These are phyloP conservation scores for Xylariaceae sp. DNA, from an alignment of 2,329 filamentous ascomycete species.

Conservation along the genomic window DNA sequence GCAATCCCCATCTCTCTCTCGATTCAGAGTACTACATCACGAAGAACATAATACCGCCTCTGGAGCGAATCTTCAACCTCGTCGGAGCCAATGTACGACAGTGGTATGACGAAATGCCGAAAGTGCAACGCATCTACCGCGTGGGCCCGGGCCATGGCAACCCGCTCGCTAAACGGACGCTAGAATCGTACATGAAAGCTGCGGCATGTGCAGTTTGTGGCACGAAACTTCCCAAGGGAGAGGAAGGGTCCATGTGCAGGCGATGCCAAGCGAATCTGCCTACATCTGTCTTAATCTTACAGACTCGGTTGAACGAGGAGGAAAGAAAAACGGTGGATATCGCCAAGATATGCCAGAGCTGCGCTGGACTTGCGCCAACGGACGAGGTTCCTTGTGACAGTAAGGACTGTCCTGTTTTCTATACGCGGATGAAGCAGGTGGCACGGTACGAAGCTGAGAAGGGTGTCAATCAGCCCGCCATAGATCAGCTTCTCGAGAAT, in stretches of 20 bases:
- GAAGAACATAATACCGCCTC: constrained; percentile 89
- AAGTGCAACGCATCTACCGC: constrained; percentile 68
- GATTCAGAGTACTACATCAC: constrained; percentile 96
- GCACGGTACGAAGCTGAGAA: constrained; percentile 42
- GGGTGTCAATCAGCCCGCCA: constrained; percentile 33
- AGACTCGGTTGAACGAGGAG: constrained; percentile 54
- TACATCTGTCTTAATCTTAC: constrained; percentile 59
- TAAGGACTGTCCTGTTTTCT: constrained; percentile 89
- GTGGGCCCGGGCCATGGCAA: constrained; percentile 41
- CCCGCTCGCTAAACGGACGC: constrained; percentile 55
- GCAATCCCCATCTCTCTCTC: constrained; percentile 70
- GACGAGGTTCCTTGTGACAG: constrained; percentile 86
- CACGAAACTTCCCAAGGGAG: constrained; percentile 40
- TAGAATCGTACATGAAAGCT: constrained; percentile 90
- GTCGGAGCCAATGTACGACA: constrained; percentile 83
- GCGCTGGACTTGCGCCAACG: constrained; percentile 64
- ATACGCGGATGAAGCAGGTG: constrained; percentile 62
- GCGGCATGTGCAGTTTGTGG: constrained; percentile 75
- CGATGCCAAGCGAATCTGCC: constrained; percentile 52
- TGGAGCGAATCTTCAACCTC: constrained; percentile 94
- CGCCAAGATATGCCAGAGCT: constrained; percentile 70
- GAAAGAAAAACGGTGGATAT: constrained; percentile 62
- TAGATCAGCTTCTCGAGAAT: constrained; percentile 32
- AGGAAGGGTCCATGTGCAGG: constrained; percentile 47
- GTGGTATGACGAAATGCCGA: constrained; percentile 98